Base-by-base conservation (phyloP, 2,329 filamentous ascomycete species). In the Curvularia lunata region DNA sequence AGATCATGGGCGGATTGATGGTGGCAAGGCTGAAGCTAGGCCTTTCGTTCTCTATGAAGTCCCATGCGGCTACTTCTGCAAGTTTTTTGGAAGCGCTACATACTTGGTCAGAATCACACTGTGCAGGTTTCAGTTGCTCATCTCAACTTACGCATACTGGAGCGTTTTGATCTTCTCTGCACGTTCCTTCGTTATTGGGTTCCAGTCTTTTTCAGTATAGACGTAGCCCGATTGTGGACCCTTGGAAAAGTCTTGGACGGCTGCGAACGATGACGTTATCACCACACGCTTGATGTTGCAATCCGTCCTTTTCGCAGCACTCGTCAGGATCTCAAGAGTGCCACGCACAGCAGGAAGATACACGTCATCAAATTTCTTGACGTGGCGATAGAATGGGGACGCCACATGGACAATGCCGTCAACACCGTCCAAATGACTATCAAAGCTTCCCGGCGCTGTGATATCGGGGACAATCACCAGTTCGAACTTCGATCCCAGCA, bases 231-330 rank as follows among this genome's bases (percentile, higher is more conserved):
- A 76, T 65, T 75, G 75, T 58, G 72, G 73, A 19, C 84, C 84
- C 64, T 87, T 86, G 69, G 78, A 81, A 0, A 77, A 57, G 63
- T 89, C 80, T 48, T 88, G 67, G 18, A 90, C 87, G 0, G 86
- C 80, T n/a, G 87, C 88, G 65, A 89, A 90, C 1, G 86, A 89
- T 2, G 86, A 89, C 0, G 87, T 90, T 61, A 90, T 83, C 42
- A 87, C 87, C 10, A 96, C 89, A 60, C 88, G 84, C 78, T 88
- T 91, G 51, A 96, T 12, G 34, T 13, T 37, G 34, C 34, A 5
- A 37, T 13, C 34, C 34, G 34, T 37, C 10, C 34, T n/a, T 37
- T 37, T 27, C 4, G 27, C 27, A 27, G 27, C 27, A 27, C 27
- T 27, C 27, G 4, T 27, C 27, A 27, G 27, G 8, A 27, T 27